A percentile compares a stretch with the other conserved stretches of the same genome.
Evolutionary conservation across 495 filamentous ascomycete genomes (phyloP).

Genomic region (Aspergillus sclerotioniger): DNA sequence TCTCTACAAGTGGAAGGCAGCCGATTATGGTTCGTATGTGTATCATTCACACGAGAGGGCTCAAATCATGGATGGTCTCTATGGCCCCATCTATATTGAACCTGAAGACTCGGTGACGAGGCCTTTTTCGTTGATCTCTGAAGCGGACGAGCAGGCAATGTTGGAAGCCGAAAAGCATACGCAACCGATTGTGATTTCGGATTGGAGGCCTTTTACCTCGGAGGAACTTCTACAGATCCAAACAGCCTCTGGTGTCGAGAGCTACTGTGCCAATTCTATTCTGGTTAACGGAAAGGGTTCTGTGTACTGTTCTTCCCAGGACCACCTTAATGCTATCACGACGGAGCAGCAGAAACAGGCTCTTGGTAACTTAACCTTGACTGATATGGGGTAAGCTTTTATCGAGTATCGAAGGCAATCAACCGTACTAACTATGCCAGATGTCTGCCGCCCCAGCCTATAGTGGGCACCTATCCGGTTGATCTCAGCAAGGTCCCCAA

Average conservation of each 20-base stretch:
- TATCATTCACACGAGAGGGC: conserved; percentile 54
- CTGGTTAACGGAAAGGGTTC: conserved; percentile 58
- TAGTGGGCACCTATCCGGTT: neutral
- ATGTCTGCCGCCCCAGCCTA: conserved; percentile 8
- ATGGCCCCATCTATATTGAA: conserved; percentile 51
- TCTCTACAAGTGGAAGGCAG: conserved; percentile 45
- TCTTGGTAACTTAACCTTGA: conserved; percentile 34
- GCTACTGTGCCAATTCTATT: conserved; percentile 46
- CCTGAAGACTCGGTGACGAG: conserved; percentile 27
- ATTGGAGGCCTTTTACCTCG: conserved; percentile 53
- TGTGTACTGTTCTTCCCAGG: conserved; percentile 41
- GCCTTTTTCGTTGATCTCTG: conserved; percentile 48
- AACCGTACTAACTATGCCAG: neutral
- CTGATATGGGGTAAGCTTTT: conserved; percentile 44
- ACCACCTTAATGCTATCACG: conserved; percentile 35
- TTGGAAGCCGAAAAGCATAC: conserved; percentile 42
- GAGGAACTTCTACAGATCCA: conserved; percentile 39
- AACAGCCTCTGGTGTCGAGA: conserved; percentile 37
- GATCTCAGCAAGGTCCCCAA: conserved; percentile 6
- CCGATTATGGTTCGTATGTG: conserved; percentile 31
- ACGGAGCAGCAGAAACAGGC: conserved; percentile 14
- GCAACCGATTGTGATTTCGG: conserved; percentile 49
- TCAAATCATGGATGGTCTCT: conserved; percentile 56
- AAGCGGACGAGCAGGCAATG: conserved; percentile 39
- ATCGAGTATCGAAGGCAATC: too few species aligned